Base-by-base conservation (phyloP, 2,329 filamentous ascomycete species). In the Aureobasidium namibiae region DNA sequence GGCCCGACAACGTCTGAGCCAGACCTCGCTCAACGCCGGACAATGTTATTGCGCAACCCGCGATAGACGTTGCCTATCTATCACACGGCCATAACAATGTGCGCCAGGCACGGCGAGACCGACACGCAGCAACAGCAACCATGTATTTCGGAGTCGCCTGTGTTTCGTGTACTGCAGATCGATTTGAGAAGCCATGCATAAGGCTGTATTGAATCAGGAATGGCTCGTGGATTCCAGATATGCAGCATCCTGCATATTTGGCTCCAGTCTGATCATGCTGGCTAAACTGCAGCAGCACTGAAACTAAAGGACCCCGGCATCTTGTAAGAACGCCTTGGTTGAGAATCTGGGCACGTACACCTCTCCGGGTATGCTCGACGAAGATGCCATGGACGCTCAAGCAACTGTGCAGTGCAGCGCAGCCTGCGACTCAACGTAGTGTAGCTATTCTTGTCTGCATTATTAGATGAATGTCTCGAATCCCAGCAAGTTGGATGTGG, bases 1-100 rank as follows among this genome's bases (percentile, higher is more conserved):
- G 57, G 57, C 36, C 57, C 57, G 49, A 18, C 56, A 52, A 53
- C 57, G 57, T 60, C 49, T 54, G 46, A 60, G 18, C 57, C 57
- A 45, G 29, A 11, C 33, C 29, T 7, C 38, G 36, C 23, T 52
- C 46, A 52, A 52, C 29, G 36, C 46, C 46, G 26, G 21, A 24
- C 38, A 45, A 29, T 38, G 46, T 45, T 44, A 54, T 45, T 44
- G 39, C 48, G 46, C 48, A 52, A 44, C 46, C 18, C 29, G 14
- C 16, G 34, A 31, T 21, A 10, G 21, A 33, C 13, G 46, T 18
- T 46, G 16, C 42, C 24, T 46, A 23, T 52, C 24, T 46, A 21
- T 45, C 23, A 59, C 34, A 41, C 23, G 36, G 33, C 29, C 16
- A 36, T 29, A 7, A 24, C 11, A 46, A 21, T 53, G 5, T 16